phyloP scores from a whole-genome alignment of 1,139 yeast species.

The Geotrichum phurueaensis region DNA sequence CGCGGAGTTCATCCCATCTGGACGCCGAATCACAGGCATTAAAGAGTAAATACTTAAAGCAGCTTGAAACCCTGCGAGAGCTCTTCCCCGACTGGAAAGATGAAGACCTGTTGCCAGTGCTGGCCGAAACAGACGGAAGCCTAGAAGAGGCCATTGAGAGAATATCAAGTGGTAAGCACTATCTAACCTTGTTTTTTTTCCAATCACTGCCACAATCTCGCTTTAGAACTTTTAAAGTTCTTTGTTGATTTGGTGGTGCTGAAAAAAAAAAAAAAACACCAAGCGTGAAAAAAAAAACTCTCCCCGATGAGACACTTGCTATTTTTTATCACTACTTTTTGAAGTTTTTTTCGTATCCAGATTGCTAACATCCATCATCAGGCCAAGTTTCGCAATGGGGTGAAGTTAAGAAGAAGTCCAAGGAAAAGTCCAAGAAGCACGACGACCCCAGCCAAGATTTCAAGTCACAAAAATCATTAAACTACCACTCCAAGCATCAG shows the following conservation, averaged over 20 bases:
- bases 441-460: constrained; percentile 12
- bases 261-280: not conserved
- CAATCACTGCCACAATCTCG: not conserved
- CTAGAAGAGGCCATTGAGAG: constrained; percentile 77
- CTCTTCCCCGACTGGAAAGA: constrained; percentile 93
- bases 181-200: not conserved
- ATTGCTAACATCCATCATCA: constrained; percentile 3
- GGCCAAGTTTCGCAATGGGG: constrained; percentile 53
- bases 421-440: constrained; percentile 39
- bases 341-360: not conserved
- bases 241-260: constrained; percentile 6
- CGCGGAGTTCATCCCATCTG: constrained; percentile 20
- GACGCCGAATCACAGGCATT: constrained; percentile 40
- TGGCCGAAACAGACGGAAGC: constrained; percentile 67
- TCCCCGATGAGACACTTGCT: not conserved
- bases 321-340: not conserved
- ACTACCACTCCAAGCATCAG: constrained; percentile 12
- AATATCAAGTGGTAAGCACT: constrained; percentile 62
- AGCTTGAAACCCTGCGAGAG: constrained; percentile 63
- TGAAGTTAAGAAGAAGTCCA: constrained; percentile 53
- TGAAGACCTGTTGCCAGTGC: constrained; percentile 72
- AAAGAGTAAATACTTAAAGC: constrained; percentile 32
- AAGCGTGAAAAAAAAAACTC: not conserved
- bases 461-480: constrained; percentile 3
- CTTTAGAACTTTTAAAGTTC: constrained; percentile 27